phyloP scores from a whole-genome alignment of 345 rosid genomes.

The Chamaenerion angustifolium region DNA sequence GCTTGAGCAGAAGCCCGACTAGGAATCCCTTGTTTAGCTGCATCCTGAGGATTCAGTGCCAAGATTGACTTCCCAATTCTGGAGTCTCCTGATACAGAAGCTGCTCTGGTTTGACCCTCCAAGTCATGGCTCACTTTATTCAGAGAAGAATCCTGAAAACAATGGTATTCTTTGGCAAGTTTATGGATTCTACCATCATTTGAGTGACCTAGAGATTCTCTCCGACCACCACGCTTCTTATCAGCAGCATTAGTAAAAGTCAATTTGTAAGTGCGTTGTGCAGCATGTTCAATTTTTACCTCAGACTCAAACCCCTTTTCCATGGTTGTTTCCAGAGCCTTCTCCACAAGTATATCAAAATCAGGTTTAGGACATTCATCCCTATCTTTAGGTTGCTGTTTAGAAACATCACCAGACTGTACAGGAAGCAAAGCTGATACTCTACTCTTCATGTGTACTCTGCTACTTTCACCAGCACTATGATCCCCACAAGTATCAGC shows the following conservation, averaged over 20 bases:
- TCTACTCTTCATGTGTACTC: slow-evolving; percentile 6
- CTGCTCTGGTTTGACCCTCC: slow-evolving; percentile 11
- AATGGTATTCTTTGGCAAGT: too few relatives aligned
- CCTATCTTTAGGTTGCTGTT: slow-evolving; percentile 11
- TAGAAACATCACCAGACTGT: slow-evolving; percentile 10
- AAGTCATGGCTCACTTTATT: slow-evolving; percentile 13
- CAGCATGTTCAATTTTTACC: slow-evolving; percentile 5
- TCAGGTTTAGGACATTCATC: slow-evolving; percentile 12
- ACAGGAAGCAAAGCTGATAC: slow-evolving; percentile 6
- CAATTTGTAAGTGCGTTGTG: neutral
- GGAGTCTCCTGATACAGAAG: slow-evolving; percentile 11
- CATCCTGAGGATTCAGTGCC: slow-evolving; percentile 8
- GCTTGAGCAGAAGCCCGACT: slow-evolving; percentile 4
- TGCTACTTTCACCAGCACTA: slow-evolving; percentile 8
- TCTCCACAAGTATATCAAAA: slow-evolving; percentile 10
- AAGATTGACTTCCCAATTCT: slow-evolving; percentile 8
- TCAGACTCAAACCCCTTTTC: slow-evolving; percentile 10
- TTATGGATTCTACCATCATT: too few relatives aligned
- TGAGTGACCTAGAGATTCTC: too few relatives aligned
- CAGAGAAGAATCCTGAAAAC: neutral
- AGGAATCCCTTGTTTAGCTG: slow-evolving; percentile 9
- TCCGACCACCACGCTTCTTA: neutral
- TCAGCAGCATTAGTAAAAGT: slow-evolving; percentile 4
- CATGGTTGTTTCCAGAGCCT: slow-evolving; percentile 10
- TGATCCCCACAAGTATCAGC: slow-evolving; percentile 8